phyloP scores from a whole-genome alignment of 192 early-diverging fungal species.

The Coemansia sp. region DNA sequence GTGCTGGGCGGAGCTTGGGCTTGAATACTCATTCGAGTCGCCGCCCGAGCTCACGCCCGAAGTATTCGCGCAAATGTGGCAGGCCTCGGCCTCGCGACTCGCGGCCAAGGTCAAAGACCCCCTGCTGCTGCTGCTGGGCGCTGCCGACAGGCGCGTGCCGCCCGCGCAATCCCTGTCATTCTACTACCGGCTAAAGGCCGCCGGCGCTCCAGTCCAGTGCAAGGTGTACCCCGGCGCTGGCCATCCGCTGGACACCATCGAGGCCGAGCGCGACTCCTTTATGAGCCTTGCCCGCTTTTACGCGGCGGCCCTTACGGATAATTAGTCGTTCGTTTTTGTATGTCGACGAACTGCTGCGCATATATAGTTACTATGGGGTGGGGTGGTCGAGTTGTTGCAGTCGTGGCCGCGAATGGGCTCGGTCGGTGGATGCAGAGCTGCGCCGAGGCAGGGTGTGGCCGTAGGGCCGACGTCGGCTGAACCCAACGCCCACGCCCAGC shows the following conservation, averaged over 20 bases:
- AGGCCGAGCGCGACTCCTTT: conserved; percentile 55
- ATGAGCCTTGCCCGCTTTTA: conserved; percentile 30
- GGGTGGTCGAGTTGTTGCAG: not conserved
- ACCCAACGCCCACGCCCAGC: conserved; percentile 44
- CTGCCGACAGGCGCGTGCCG: conserved; percentile 66
- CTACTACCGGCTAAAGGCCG: conserved; percentile 39
- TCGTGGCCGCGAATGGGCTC: not conserved
- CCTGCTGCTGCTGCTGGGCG: conserved; percentile 60
- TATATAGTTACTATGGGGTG: not conserved
- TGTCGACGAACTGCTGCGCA: no score
- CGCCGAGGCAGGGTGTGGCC: conserved; percentile 21
- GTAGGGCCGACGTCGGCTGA: conserved; percentile 34
- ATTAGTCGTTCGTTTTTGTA: no score
- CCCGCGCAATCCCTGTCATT: conserved; percentile 53
- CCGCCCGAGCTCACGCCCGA: conserved; percentile 55
- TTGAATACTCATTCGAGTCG: conserved; percentile 51
- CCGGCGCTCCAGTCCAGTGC: conserved; percentile 39
- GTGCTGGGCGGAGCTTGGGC: conserved; percentile 63
- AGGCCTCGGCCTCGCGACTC: conserved; percentile 54
- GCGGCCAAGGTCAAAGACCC: conserved; percentile 56
- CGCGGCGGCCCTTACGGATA: conserved; percentile 20
- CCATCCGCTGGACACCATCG: conserved; percentile 55
- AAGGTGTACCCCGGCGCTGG: conserved; percentile 56
- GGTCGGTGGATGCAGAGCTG: not conserved
- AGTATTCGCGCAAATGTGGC: conserved; percentile 54